Percentiles rank a stretch among this genome's conserved stretches.
Evolutionary conservation across 305 asterid genomes (phyloP).

Genomic region (Nicotiana rustica): DNA sequence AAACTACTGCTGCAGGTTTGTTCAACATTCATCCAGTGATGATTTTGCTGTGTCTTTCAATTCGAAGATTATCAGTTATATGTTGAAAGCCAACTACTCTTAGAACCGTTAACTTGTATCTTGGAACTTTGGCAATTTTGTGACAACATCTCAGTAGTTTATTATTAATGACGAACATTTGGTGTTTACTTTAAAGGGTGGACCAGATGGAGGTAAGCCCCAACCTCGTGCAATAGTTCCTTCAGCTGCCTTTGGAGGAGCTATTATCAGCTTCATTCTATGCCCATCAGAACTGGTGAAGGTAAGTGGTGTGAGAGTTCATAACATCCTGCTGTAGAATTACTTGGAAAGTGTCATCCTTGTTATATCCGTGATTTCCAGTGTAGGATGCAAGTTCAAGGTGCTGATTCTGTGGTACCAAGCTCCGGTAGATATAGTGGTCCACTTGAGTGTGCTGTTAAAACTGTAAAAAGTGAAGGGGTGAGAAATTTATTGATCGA

Average conservation of each 20-base stretch:
- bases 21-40: constrained; percentile 6
- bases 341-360: constrained; percentile 37
- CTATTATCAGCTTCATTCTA: constrained; percentile 78
- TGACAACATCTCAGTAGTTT: not conserved
- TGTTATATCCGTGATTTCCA: constrained; percentile 60
- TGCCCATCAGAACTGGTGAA: constrained; percentile 96
- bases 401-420: constrained; percentile 64
- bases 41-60: not conserved
- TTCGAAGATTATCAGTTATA: not conserved
- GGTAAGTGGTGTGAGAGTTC: constrained; percentile 56
- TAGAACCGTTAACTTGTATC: not conserved
- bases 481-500: constrained; percentile 58
- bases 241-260: constrained; percentile 88
- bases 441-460: constrained; percentile 88
- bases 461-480: constrained; percentile 82
- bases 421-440: constrained; percentile 64
- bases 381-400: constrained; percentile 99
- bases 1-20: constrained; percentile 81
- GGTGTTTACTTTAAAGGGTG: constrained; percentile 59
- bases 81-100: constrained; percentile 3
- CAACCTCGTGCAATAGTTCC: constrained; percentile 76
- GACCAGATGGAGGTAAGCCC: constrained; percentile 60
- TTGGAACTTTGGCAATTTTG: not conserved
- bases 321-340: constrained; percentile 25
- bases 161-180: constrained; percentile 2